Evolutionary conservation across 768 basidiomycete genomes (phyloP), one percentile per base, ranked within the genome.

Genomic region (Brasilioporus rufonigricans): DNA sequence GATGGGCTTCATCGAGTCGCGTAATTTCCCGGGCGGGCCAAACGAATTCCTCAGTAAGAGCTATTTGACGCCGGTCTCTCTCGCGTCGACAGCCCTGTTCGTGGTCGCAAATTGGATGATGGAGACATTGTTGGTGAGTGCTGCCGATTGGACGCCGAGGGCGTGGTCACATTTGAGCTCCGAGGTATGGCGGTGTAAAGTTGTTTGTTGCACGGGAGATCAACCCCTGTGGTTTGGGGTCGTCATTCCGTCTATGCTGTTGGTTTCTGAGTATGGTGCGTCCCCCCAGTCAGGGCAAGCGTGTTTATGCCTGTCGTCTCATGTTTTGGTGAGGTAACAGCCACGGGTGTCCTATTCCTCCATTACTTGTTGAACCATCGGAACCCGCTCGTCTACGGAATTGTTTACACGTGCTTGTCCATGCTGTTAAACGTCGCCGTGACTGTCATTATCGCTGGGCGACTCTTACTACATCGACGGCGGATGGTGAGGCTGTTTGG

Each of bases 101-200:
- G n/a, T 65, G 18, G 23, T 58, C 9, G 56, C 56, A 3, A 62
- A 55, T 24, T 64, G 63, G 62, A 58, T 64, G 62, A 64, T 65
- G 51, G 62, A 64, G 27, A 47, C 56, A 1, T 43, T 64, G 26
- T 18, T 64, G 53, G 62, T 64, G 43, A 65, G 59, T 58, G 21
- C 48, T 49, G 32, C 11, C 9, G 10, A 35, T 41, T 40, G 32
- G 8, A 5, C 2, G 19, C 26, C 5, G 14, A 19, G 36, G 32
- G 31, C 19, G 19, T 39, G n/a, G 24, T 55, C 44, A 50, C 0
- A 40, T 33, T 45, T 53, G 24, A 44, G 5, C n/a, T 51, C n/a
- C 26, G 46, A 65, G 62, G 63, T 64, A 12, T 64, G 62, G 62
- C 56, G 62, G 10, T 65, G 63, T 59, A 55, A 52, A 33, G 60